Evolutionary conservation across 768 basidiomycete species (phyloP).

Genomic region (Boletales sp.): DNA sequence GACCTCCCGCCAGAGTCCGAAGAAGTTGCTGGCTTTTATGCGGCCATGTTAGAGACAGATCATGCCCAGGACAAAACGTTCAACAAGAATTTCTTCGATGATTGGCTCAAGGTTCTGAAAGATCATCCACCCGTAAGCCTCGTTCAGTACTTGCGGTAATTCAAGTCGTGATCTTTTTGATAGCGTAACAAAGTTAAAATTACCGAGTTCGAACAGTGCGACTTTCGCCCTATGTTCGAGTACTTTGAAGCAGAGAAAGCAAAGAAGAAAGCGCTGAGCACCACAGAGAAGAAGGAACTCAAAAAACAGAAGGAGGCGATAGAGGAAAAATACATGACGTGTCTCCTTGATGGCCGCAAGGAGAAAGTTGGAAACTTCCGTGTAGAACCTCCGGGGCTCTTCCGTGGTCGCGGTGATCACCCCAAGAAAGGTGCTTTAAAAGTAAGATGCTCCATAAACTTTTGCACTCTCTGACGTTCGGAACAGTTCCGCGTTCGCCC

Average conservation of each 20-base stretch:
- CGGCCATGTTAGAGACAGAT: slow-evolving; percentile 85
- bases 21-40: slow-evolving; percentile 97
- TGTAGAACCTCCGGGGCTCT: slow-evolving; percentile 97
- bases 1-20: slow-evolving; percentile 83
- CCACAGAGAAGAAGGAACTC: slow-evolving; percentile 85
- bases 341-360: slow-evolving; percentile 91
- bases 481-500: slow-evolving; percentile 79
- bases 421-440: slow-evolving; percentile 96
- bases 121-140: slow-evolving; percentile 77
- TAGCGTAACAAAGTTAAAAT: slow-evolving; percentile 76
- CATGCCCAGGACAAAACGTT: slow-evolving; percentile 87
- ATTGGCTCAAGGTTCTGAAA: slow-evolving; percentile 76
- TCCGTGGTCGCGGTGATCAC: slow-evolving; percentile 96
- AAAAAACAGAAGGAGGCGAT: slow-evolving; percentile 82
- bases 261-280: slow-evolving; percentile 82
- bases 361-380: slow-evolving; percentile 99
- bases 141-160: slow-evolving; percentile 4
- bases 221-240: slow-evolving; percentile 93
- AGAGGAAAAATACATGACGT: slow-evolving; percentile 82
- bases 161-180: slow-evolving; percentile 4
- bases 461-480: slow-evolving; percentile 4
- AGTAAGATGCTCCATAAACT: slow-evolving; percentile 40
- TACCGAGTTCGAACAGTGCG: slow-evolving; percentile 72
- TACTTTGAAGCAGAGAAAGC: slow-evolving; percentile 90
- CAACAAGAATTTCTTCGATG: slow-evolving; percentile 93